phyloP scores from a whole-genome alignment of 352 stramenopile genomes.

The Pythium plurisporium region DNA sequence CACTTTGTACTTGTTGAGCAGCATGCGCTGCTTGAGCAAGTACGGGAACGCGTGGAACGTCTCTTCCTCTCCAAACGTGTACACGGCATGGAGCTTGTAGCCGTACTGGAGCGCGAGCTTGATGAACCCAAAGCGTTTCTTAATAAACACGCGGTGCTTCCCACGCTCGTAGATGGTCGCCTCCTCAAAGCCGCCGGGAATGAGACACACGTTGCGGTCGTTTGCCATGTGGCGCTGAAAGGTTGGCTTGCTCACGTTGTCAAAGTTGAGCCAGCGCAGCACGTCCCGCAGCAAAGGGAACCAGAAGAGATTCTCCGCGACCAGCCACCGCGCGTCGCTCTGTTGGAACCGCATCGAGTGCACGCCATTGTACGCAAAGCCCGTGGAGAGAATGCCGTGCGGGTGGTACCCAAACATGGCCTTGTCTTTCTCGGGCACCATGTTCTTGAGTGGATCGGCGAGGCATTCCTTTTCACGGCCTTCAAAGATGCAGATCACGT shows the following conservation, averaged over 20 bases:
- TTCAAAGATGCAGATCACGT: conserved; percentile 42
- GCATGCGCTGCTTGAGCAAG: conserved; percentile 65
- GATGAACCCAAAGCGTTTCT: conserved; percentile 91
- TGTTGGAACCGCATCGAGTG: conserved; percentile 46
- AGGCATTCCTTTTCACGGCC: conserved; percentile 20
- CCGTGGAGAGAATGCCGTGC: conserved; percentile 56
- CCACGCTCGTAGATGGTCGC: conserved; percentile 81
- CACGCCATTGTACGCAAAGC: conserved; percentile 49
- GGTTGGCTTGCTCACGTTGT: conserved; percentile 39
- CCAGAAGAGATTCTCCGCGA: conserved; percentile 62
- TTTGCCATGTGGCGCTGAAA: conserved; percentile 50
- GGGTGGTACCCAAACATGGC: conserved; percentile 61
- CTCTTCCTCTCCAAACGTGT: conserved; percentile 91
- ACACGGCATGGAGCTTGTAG: conserved; percentile 86
- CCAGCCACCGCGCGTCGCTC: conserved; percentile 53
- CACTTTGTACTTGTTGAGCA: conserved; percentile 80
- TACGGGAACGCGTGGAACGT: conserved; percentile 87
- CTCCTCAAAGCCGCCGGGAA: conserved; percentile 94
- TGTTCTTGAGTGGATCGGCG: conserved; percentile 18
- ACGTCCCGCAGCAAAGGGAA: conserved; percentile 66
- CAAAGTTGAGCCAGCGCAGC: conserved; percentile 66
- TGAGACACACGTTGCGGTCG: conserved; percentile 65
- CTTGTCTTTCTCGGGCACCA: conserved; percentile 36
- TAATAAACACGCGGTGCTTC: conserved; percentile 89
- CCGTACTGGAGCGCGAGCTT: conserved; percentile 90